Percentiles rank a stretch among this genome's conserved stretches.
phyloP scores from a whole-genome alignment of 768 basidiomycete species.

The Hypholoma sublateritium region DNA sequence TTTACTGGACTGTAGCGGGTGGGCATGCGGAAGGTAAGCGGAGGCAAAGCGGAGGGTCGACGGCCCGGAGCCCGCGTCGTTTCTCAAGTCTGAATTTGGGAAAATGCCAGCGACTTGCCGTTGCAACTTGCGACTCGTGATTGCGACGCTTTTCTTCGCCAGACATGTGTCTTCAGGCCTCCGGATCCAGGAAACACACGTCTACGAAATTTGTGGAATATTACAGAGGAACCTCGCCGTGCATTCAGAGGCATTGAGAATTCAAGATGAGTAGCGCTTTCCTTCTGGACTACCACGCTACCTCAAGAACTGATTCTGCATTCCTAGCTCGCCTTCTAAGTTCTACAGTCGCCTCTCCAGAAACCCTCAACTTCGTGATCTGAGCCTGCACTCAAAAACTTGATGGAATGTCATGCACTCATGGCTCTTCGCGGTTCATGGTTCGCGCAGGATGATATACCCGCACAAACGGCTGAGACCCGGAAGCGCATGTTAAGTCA shows the following conservation, averaged over 20 bases:
- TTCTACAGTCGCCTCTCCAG: neutral
- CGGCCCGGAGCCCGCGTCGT: too few species aligned
- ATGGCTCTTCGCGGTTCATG: neutral
- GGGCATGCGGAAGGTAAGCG: too few species aligned
- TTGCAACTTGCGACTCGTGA: too few species aligned
- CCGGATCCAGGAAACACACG: too few species aligned
- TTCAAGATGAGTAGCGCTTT: neutral
- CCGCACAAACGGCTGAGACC: neutral
- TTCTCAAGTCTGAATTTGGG: too few species aligned
- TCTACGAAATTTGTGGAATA: too few species aligned
- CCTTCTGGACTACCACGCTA: slow-evolving; percentile 1
- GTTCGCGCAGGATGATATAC: neutral
- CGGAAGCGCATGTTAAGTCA: neutral
- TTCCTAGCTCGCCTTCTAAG: neutral
- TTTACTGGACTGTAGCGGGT: too few species aligned
- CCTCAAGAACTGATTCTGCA: neutral
- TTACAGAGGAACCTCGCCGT: too few species aligned
- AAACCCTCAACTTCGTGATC: neutral
- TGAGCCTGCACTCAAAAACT: neutral
- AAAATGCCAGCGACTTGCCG: too few species aligned
- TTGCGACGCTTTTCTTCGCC: too few species aligned
- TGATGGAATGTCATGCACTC: neutral
- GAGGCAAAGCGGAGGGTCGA: too few species aligned
- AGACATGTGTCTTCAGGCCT: too few species aligned
- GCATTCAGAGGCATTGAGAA: neutral